Evolutionary conservation across 1,284 basidiomycete species (phyloP), one percentile per base, ranked within the genome.

Genomic region (Trichosporon inkin): DNA sequence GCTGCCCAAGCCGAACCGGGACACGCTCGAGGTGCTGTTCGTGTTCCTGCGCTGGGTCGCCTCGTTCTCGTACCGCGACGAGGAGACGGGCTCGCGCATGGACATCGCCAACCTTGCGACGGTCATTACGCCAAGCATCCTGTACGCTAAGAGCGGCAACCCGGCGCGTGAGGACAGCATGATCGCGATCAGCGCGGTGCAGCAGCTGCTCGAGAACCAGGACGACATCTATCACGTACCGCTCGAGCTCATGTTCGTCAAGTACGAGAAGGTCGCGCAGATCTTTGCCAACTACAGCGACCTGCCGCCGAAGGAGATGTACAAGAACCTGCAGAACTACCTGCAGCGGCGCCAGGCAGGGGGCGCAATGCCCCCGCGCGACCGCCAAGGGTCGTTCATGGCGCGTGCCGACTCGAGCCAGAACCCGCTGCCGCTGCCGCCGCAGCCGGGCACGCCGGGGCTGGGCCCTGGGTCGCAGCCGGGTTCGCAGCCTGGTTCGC

Each of bases 41-140:
- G 93, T 97, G 17, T 99, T 99, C 81, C 83, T 99, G 68, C 95
- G 96, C 78, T 99, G 96, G 96, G 95, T 99, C 2, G 95, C 95
- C 6, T 95, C 92, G 5, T 99, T 99, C 77, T 93, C 95, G 49
- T 94, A 99, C 79, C 86, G 96, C 79, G 95, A 99, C 74, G 94
- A 95, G 71, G 92, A 95, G 76, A 98, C 95, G 0, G 95, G 95
- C 38, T 94, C 90, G 81, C 95, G 95, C 80, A 99, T 99, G 95
- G 95, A 99, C 78, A 81, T 98, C 54, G 84, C 85, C 36, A 99
- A 99, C 75, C 82, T 99, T 65, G 93, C 95, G n/a, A 97, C 92
- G 13, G 96, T 99, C 74, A 93, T 99, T 67, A 90, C 90, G 69
- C 96, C 96, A 7, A 97, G 92, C 70, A 96, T 99, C 67, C 84